Conservation (phyloP, 164 flowering plant species). For the Hamamelis virginiana region DNA sequence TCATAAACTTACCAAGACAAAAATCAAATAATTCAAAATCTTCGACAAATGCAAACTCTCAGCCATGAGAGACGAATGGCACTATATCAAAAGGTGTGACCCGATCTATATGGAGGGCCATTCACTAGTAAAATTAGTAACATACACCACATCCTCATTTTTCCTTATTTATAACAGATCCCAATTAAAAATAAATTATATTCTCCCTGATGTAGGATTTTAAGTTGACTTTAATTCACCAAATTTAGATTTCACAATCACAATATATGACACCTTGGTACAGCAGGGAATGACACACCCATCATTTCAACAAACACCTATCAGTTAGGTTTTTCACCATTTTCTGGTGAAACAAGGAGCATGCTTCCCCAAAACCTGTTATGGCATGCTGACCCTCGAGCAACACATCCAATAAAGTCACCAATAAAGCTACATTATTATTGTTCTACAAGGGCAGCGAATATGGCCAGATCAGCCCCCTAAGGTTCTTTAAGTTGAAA, state of each 20-base stretch:
- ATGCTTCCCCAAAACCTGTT: background rate
- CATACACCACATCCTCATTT: background rate
- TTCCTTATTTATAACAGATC: background rate
- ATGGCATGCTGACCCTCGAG: too few relatives aligned
- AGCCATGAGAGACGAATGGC: background rate
- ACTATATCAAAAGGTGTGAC: background rate
- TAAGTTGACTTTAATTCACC: background rate
- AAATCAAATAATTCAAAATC: background rate
- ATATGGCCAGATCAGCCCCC: too few relatives aligned
- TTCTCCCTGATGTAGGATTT: too few relatives aligned
- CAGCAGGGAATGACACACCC: background rate
- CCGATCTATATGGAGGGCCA: background rate
- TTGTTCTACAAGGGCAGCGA: too few relatives aligned
- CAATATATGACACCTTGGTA: background rate
- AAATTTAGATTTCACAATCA: background rate
- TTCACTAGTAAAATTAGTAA: too few relatives aligned
- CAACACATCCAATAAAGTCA: background rate
- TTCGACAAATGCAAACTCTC: conserved; percentile 1
- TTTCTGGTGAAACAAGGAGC: background rate
- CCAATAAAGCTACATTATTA: background rate
- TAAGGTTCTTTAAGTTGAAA: too few relatives aligned
- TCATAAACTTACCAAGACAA: background rate
- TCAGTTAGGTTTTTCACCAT: background rate
- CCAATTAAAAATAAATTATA: background rate
- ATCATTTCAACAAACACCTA: background rate